A percentile compares a stretch with the other conserved stretches of the same genome.
These are phyloP conservation scores for Amylostereum chailletii DNA, from an alignment of 1,284 basidiomycete genomes.

Conservation along the genomic window DNA sequence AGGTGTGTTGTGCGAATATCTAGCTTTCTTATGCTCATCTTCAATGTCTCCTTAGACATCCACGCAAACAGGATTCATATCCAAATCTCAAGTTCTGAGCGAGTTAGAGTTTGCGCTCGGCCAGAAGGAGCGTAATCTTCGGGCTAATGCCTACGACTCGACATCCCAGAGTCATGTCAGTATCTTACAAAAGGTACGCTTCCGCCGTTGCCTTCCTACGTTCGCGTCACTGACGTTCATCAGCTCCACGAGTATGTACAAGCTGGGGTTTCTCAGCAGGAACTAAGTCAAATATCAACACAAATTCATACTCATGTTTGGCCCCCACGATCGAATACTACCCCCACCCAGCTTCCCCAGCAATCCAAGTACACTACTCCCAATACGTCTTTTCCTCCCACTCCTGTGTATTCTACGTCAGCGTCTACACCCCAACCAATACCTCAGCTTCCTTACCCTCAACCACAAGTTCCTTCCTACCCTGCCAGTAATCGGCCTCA, in stretches of 20 bases:
- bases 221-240: slow-evolving; percentile 7
- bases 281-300: too few species aligned
- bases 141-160: slow-evolving; percentile 59
- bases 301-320: background rate
- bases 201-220: background rate
- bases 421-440: slow-evolving; percentile 6
- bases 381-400: background rate
- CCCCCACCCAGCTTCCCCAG: slow-evolving; percentile 7
- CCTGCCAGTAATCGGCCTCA: slow-evolving; percentile 12
- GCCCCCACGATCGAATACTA: too few species aligned
- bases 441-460: slow-evolving; percentile 5
- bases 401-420: background rate
- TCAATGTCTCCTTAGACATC: background rate
- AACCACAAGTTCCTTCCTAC: slow-evolving; percentile 16
- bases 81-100: slow-evolving; percentile 67
- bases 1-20: slow-evolving; percentile 4
- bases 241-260: slow-evolving; percentile 74
- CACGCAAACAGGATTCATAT: slow-evolving; percentile 30
- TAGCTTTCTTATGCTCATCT: too few species aligned
- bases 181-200: slow-evolving; percentile 65
- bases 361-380: background rate
- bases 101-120: slow-evolving; percentile 72
- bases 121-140: slow-evolving; percentile 63
- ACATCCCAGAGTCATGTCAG: slow-evolving; percentile 56
- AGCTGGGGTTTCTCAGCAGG: slow-evolving; percentile 60